phyloP scores from a whole-genome alignment of 2,329 filamentous ascomycete genomes.

The Aspergillus transmontanensis region DNA sequence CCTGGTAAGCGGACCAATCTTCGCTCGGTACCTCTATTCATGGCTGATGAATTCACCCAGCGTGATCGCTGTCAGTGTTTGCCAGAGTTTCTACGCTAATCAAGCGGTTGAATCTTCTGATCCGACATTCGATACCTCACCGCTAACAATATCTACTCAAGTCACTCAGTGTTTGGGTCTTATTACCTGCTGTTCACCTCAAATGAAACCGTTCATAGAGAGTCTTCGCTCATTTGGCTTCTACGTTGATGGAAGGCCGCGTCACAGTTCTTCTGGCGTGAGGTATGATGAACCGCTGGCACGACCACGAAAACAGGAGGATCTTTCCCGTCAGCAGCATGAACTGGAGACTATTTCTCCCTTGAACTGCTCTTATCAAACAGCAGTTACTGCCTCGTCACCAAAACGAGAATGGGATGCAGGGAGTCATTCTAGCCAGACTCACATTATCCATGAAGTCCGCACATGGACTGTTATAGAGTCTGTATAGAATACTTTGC shows the following conservation, averaged over 20 bases:
- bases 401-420: slow-evolving; percentile 23
- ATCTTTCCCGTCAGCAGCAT: slow-evolving; percentile 11
- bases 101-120: slow-evolving; percentile 15
- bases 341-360: neutral
- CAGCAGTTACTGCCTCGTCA: slow-evolving; percentile 17
- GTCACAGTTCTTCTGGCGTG: slow-evolving; percentile 17
- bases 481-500: neutral
- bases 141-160: slow-evolving; percentile 19
- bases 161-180: slow-evolving; percentile 28
- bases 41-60: slow-evolving; percentile 9
- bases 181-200: slow-evolving; percentile 32
- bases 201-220: slow-evolving; percentile 34
- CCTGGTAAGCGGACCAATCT: slow-evolving; percentile 21
- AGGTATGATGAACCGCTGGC: slow-evolving; percentile 13
- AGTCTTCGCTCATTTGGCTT: slow-evolving; percentile 33
- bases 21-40: neutral
- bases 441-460: slow-evolving; percentile 29
- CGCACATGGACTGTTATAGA: slow-evolving; percentile 26
- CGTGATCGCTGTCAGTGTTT: slow-evolving; percentile 27
- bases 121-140: slow-evolving; percentile 25
- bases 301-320: slow-evolving; percentile 15
- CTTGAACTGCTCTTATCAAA: slow-evolving; percentile 1
- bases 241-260: slow-evolving; percentile 22
- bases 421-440: slow-evolving; percentile 29
- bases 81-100: slow-evolving; percentile 24